Evolutionary conservation across 495 filamentous ascomycete species (phyloP).

Genomic region (Trichoderma asperelloides): DNA sequence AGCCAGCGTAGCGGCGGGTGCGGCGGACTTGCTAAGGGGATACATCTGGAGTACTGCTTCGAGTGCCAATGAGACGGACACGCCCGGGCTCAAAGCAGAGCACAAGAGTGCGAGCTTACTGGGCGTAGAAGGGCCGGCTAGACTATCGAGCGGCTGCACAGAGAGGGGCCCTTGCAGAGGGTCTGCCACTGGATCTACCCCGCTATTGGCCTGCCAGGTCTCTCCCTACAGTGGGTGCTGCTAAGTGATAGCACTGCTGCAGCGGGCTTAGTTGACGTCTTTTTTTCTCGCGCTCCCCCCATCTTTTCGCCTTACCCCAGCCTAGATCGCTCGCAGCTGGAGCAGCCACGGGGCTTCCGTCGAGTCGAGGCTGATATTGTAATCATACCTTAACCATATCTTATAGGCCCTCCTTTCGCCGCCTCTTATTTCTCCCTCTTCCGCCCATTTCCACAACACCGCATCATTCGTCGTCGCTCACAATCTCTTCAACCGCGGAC

Average conservation of each 20-base stretch:
- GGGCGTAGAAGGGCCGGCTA: not conserved
- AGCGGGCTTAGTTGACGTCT: not conserved
- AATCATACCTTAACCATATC: not conserved
- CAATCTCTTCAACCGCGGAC: not conserved
- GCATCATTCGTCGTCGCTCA: not conserved
- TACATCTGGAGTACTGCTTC: not conserved
- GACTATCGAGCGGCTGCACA: not conserved
- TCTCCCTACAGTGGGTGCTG: not conserved
- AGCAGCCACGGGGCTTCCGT: not conserved
- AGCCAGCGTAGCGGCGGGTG: too few species aligned
- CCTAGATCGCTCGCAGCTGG: constrained; percentile 6
- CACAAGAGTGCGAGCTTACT: not conserved
- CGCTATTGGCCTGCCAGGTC: constrained; percentile 2
- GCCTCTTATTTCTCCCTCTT: not conserved
- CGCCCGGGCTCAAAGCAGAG: not conserved
- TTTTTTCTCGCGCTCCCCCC: not conserved
- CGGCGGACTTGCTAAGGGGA: too few species aligned
- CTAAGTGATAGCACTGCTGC: not conserved
- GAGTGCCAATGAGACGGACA: not conserved
- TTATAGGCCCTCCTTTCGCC: constrained; percentile 6
- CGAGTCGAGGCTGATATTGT: not conserved
- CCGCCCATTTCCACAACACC: not conserved
- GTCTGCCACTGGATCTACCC: not conserved
- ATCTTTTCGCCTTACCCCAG: constrained; percentile 6
- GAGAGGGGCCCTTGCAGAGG: too few species aligned